A percentile compares a stretch with the other conserved stretches of the same genome.
Conservation (phyloP, 148 eudicot species). For the Camellia granthamiana region DNA sequence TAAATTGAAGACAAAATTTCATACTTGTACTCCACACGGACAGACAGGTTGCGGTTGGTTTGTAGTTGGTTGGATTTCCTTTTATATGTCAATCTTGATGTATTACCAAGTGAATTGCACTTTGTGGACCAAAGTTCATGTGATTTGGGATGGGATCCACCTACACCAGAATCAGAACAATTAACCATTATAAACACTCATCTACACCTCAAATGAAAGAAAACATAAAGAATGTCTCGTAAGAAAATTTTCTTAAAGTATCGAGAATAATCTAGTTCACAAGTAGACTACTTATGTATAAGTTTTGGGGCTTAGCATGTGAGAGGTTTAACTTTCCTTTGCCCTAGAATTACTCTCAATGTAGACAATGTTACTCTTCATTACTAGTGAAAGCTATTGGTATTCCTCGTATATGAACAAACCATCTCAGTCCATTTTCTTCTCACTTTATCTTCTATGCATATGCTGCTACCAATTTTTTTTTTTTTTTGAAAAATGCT, state of each 20-base stretch:
- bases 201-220: neutral
- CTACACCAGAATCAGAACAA: constrained; percentile 25
- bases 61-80: constrained; percentile 32
- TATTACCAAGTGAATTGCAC: constrained; percentile 26
- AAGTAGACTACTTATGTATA: neutral
- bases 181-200: neutral
- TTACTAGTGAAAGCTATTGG: neutral
- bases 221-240: neutral
- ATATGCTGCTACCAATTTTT: too few species aligned
- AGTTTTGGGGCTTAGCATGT: too few species aligned
- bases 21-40: constrained; percentile 51
- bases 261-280: neutral
- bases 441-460: too few species aligned
- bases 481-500: too few species aligned
- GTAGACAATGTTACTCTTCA: too few species aligned
- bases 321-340: too few species aligned
- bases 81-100: constrained; percentile 22
- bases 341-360: too few species aligned
- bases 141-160: constrained; percentile 42
- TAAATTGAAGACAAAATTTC: constrained; percentile 8
- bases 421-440: neutral
- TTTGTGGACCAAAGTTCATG: constrained; percentile 29
- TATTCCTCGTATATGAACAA: neutral
- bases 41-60: constrained; percentile 29
- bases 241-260: neutral